These are phyloP conservation scores for Lomentospora prolificans DNA, from an alignment of 2,329 filamentous ascomycete genomes.

Conservation along the genomic window DNA sequence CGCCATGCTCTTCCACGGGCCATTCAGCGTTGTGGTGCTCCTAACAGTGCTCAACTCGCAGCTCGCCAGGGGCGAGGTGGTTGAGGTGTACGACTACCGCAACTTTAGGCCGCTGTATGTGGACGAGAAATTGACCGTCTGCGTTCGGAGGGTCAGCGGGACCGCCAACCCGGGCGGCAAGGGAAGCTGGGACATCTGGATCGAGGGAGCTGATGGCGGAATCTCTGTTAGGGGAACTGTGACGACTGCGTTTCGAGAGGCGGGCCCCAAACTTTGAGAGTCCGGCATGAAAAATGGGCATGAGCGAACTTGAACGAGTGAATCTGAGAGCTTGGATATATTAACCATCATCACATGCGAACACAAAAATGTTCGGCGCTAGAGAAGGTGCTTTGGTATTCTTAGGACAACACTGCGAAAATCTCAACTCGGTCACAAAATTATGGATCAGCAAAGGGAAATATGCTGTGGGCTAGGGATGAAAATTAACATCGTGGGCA, in stretches of 20 bases:
- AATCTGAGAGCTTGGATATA: no score
- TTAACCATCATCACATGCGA: no score
- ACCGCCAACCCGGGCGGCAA: constrained; percentile 30
- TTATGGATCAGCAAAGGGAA: no score
- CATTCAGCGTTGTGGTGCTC: constrained; percentile 69
- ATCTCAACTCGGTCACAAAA: no score
- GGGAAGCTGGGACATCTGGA: constrained; percentile 52
- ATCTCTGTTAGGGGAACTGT: constrained; percentile 52
- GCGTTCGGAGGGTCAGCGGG: constrained; percentile 39
- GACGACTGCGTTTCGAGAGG: background rate
- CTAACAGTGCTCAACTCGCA: constrained; percentile 46
- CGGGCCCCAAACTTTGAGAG: background rate
- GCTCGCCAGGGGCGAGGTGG: constrained; percentile 16
- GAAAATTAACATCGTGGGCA: no score
- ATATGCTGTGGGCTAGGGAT: no score
- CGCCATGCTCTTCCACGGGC: constrained; percentile 76
- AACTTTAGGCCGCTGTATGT: constrained; percentile 78
- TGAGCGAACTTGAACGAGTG: no score
- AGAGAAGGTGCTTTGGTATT: no score
- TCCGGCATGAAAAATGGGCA: no score
- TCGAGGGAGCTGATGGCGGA: constrained; percentile 50
- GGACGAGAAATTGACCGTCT: constrained; percentile 59
- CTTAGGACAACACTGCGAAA: no score
- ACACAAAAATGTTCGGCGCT: no score
- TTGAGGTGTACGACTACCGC: constrained; percentile 61